Percentiles rank a stretch among this genome's conserved stretches.
These are phyloP conservation scores for Fraxinus sp. DNA, from an alignment of 305 asterid genomes.

Conservation along the genomic window DNA sequence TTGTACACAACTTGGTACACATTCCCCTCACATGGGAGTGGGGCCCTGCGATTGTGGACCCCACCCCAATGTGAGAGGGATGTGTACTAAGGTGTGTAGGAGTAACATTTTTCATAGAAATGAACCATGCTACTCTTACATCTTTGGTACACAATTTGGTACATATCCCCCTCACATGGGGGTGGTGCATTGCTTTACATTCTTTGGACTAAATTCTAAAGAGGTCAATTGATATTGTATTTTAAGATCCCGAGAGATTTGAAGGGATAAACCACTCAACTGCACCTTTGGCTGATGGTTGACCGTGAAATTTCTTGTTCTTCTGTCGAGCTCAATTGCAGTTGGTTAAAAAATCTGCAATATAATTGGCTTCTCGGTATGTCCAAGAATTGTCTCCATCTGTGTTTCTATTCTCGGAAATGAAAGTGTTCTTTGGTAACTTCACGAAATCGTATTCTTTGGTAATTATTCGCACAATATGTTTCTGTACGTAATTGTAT, in stretches of 20 bases:
- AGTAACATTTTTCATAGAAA: too few species aligned
- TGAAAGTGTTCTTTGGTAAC: not conserved
- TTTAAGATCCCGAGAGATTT: not conserved
- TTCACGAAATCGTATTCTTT: not conserved
- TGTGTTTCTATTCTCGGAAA: not conserved
- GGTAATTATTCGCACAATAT: not conserved
- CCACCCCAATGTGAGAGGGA: too few species aligned
- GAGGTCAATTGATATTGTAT: not conserved
- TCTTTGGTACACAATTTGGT: too few species aligned
- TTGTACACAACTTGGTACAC: too few species aligned
- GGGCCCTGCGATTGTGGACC: too few species aligned
- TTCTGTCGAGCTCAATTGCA: not conserved
- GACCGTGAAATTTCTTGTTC: not conserved
- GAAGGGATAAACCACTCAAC: not conserved
- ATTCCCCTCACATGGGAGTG: too few species aligned
- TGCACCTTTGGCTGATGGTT: not conserved
- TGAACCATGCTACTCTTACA: too few species aligned
- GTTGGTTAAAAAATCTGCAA: not conserved
- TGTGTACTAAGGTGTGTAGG: too few species aligned
- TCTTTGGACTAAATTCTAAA: not conserved
- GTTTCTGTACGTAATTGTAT: not conserved
- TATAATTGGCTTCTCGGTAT: not conserved
- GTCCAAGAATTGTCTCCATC: not conserved
- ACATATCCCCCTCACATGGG: too few species aligned
- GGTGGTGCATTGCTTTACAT: not conserved